Base-by-base conservation (phyloP, 129 eudicot species). In the Tagetes erecta region DNA sequence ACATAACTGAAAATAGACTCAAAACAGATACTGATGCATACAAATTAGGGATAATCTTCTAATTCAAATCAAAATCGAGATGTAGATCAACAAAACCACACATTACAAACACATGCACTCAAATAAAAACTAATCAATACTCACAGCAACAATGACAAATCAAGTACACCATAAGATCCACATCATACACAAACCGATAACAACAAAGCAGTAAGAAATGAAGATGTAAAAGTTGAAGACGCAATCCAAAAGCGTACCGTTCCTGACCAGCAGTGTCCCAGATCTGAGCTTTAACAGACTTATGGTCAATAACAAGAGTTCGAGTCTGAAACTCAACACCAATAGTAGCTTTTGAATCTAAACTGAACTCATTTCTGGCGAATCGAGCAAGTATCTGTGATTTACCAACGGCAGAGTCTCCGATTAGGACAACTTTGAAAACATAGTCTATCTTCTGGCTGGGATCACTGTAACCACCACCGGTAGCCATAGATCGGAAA, bases 241-340 rank as follows among this genome's bases (percentile, higher is more conserved):
- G 3, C 35, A 8, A 73, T 46, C 33, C 12, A 6, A 20, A 20
- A 20, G 27, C 27, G 10, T 81, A 88, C 96, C 97, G 84, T 81
- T 89, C 97, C 60, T 92, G 97, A 74, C 97, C 97, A 34, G 96
- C 96, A 36, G 96, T 88, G 62, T 91, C 96, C 97, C 97, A 92
- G 97, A 92, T 92, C 97, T 92, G 97, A 80, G 97, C 97, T 51
- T 92, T 92, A 76, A 92, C 88, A 35, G 96, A 86, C 82, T 92
- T 92, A 39, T 80, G 92, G 78, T 89, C 74, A 38, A 92, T 88
- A 13, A 86, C 86, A 34, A 92, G 82, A 33, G 97, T 91, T 33
- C 97, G 71, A 0, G 97, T 89, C 83, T 92, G 96, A 39, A 91
- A 91, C 76, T 91, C 97, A 39, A 91, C 97, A 6, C 97, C 97